Evolutionary conservation across 768 basidiomycete species (phyloP).

Genomic region (Suillus spraguei): DNA sequence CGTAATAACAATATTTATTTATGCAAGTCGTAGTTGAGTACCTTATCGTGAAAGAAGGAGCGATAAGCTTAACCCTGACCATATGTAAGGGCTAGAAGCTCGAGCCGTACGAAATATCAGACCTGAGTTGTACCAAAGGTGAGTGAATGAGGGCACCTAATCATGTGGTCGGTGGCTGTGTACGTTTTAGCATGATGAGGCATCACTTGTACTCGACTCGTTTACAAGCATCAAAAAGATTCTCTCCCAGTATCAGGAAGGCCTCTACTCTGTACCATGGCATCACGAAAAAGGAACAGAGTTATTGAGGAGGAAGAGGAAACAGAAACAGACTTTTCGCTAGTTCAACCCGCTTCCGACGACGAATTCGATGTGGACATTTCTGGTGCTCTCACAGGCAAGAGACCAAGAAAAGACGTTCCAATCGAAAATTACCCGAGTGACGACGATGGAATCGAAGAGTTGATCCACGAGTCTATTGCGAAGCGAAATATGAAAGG

Average conservation of each 20-base stretch:
- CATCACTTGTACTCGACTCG: background rate
- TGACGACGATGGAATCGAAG: conserved; percentile 58
- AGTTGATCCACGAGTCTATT: conserved; percentile 71
- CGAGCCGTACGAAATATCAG: background rate
- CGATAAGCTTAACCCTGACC: conserved; percentile 5
- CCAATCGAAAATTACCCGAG: background rate
- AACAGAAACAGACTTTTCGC: conserved; percentile 15
- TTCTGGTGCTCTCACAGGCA: conserved; percentile 58
- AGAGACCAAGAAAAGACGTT: conserved; percentile 31
- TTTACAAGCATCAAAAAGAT: background rate
- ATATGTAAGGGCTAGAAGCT: background rate
- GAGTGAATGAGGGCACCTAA: background rate
- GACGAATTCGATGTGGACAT: conserved; percentile 70
- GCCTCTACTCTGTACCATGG: conserved; percentile 20
- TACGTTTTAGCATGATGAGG: background rate
- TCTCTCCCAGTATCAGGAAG: too few species aligned
- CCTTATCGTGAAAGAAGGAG: conserved; percentile 7
- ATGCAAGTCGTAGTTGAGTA: background rate
- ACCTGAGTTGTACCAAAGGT: background rate
- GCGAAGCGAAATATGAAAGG: conserved; percentile 71
- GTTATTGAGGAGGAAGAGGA: conserved; percentile 16
- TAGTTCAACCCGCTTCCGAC: conserved; percentile 26
- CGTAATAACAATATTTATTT: background rate
- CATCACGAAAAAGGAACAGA: conserved; percentile 34
- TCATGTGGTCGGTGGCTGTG: conserved; percentile 7